Evolutionary conservation across 257 asterid genomes (phyloP), one percentile per base, ranked within the genome.

Genomic region (Solanum paucissectum): DNA sequence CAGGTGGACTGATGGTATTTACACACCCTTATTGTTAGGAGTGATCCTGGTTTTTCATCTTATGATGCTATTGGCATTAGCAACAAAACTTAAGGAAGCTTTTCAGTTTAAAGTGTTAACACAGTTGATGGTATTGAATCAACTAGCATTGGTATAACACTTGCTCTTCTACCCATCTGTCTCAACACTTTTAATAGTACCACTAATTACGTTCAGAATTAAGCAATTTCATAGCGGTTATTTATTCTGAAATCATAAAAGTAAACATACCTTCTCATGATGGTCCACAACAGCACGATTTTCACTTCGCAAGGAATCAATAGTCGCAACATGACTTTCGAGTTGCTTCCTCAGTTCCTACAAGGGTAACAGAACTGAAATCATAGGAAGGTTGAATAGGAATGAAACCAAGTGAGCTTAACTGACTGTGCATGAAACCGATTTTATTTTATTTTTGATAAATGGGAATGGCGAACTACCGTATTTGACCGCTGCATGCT

Each of bases 261-360:
- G 89, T 72, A 85, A 83, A 89, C 95, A 87, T 96, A 96, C 99
- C 86, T 72, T 90, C 89, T 93, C 99, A 90, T 92, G 99, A 83
- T 89, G 92, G 90, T 94, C 98, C 83, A 76, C 86, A 89, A 89
- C 89, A 49, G 95, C 93, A 88, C 94, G 99, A 81, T 91, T 90
- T 74, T 94, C 99, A 69, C 62, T 91, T 87, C 90, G 95, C 92
- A 97, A 87, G 64, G 94, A 89, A 71, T 95, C 98, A 85, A 92
- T 90, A 16, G 91, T 93, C 18, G 89, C 93, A 87, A 96, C 98
- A 87, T 97, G 96, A 85, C 90, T 89, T 93, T 97, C 99, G 84
- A 97, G 91, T 91, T 88, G 94, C 91, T 94, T 96, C 93, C 99
- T 92, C 90, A 97, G 95, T 91, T 96, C 98, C 99, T 97, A 91